These are phyloP conservation scores for Aspergillus sclerotialis DNA, from an alignment of 2,329 filamentous ascomycete species.

Conservation along the genomic window DNA sequence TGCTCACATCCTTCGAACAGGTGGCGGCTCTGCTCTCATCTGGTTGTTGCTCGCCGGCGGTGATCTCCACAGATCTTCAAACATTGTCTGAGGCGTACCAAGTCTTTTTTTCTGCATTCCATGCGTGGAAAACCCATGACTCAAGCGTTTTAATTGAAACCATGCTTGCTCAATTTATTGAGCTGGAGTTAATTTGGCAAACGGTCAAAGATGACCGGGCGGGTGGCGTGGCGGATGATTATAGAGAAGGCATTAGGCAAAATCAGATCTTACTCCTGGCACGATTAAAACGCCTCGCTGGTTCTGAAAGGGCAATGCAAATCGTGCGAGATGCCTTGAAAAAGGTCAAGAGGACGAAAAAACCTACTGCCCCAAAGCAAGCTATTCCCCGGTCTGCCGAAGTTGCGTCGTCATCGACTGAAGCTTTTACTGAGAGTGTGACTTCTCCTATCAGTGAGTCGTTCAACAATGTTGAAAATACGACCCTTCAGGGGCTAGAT, in stretches of 20 bases:
- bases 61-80: slow-evolving; percentile 42
- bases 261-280: slow-evolving; percentile 59
- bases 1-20: slow-evolving; percentile 51
- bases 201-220: slow-evolving; percentile 57
- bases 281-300: slow-evolving; percentile 55
- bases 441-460: slow-evolving; percentile 35
- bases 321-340: slow-evolving; percentile 55
- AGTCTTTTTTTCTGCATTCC: slow-evolving; percentile 56
- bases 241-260: slow-evolving; percentile 57
- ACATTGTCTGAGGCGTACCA: slow-evolving; percentile 50
- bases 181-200: slow-evolving; percentile 61
- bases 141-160: slow-evolving; percentile 57
- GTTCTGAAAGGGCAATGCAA: slow-evolving; percentile 52
- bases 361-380: slow-evolving; percentile 47
- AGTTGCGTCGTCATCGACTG: slow-evolving; percentile 23
- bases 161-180: slow-evolving; percentile 61
- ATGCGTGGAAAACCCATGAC: slow-evolving; percentile 60
- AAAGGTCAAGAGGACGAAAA: slow-evolving; percentile 49
- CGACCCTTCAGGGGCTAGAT: slow-evolving; percentile 28
- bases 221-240: slow-evolving; percentile 57
- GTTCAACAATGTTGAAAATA: slow-evolving; percentile 29
- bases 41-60: slow-evolving; percentile 28
- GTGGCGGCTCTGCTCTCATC: slow-evolving; percentile 44
- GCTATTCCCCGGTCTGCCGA: slow-evolving; percentile 51
- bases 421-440: slow-evolving; percentile 30